phyloP scores from a whole-genome alignment of 768 basidiomycete genomes.

The Rhizopogon salebrosus region DNA sequence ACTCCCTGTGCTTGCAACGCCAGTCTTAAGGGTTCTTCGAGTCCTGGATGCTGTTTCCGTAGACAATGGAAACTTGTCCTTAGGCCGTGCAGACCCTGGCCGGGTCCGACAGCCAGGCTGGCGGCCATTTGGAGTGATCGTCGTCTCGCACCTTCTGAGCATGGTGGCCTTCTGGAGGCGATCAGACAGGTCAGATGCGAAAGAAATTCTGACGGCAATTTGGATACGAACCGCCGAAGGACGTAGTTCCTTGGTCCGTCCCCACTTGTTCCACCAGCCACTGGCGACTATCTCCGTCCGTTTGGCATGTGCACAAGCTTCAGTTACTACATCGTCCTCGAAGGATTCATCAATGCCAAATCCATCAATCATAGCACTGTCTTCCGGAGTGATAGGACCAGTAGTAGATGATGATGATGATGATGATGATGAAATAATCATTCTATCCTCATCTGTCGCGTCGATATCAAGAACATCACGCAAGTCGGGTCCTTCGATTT shows the following conservation, averaged over 20 bases:
- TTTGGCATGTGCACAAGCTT: conserved; percentile 20
- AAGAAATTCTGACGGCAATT: conserved; percentile 8
- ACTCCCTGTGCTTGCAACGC: not conserved
- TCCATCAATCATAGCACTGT: conserved; percentile 9
- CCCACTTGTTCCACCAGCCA: conserved; percentile 53
- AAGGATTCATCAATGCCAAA: conserved; percentile 13
- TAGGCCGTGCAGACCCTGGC: conserved; percentile 22
- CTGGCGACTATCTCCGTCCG: conserved; percentile 35
- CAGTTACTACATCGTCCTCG: conserved; percentile 20
- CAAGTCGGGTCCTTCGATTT: conserved; percentile 37
- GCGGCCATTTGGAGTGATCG: conserved; percentile 39
- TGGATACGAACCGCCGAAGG: conserved; percentile 13
- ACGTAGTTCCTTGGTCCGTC: conserved; percentile 23
- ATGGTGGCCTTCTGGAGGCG: conserved; percentile 24
- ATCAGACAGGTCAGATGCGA: conserved; percentile 4
- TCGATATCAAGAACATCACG: conserved; percentile 43
- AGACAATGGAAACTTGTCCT: conserved; percentile 10
- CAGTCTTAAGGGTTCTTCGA: conserved; percentile 13
- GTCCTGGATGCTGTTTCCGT: conserved; percentile 11
- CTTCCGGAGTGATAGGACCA: conserved; percentile 30
- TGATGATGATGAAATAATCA: conserved; percentile 31
- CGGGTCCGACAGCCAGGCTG: conserved; percentile 26
- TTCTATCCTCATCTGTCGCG: conserved; percentile 17
- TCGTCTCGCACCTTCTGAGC: conserved; percentile 42
- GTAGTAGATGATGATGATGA: conserved; percentile 31